phyloP scores from a whole-genome alignment of 306 rosid genomes.

The Quercus berberidifolia region DNA sequence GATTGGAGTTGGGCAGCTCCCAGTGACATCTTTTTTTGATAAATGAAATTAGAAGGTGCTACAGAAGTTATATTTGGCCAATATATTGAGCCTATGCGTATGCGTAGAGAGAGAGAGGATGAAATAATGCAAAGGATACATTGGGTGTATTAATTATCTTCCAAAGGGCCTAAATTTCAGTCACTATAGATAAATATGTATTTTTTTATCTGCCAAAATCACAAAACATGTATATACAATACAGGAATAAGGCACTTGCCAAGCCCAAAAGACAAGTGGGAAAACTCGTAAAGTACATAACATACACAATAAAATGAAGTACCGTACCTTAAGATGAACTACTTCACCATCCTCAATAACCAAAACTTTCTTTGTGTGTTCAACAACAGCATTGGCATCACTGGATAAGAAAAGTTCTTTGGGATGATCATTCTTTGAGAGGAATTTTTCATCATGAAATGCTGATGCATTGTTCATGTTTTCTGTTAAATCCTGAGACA shows the following conservation, averaged over 20 bases:
- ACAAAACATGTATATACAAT: too few species aligned
- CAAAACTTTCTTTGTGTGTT: conserved; percentile 89
- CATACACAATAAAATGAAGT: background rate
- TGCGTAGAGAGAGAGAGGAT: too few species aligned
- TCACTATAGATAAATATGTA: too few species aligned
- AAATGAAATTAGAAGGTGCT: too few species aligned
- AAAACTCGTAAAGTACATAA: background rate
- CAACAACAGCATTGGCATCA: conserved; percentile 93
- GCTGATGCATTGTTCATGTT: conserved; percentile 59
- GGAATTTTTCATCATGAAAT: conserved; percentile 76
- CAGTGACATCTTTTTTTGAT: too few species aligned
- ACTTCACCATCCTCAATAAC: conserved; percentile 98
- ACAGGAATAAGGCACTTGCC: background rate
- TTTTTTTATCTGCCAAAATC: too few species aligned
- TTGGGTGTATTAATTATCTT: too few species aligned
- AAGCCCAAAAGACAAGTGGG: background rate
- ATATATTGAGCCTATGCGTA: too few species aligned
- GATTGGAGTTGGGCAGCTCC: too few species aligned
- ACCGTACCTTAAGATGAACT: conserved; percentile 84
- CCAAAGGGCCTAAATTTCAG: too few species aligned
- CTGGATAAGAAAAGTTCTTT: conserved; percentile 94
- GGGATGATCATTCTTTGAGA: conserved; percentile 70
- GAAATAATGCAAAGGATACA: too few species aligned
- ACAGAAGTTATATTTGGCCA: too few species aligned
- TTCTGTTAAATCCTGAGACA: conserved; percentile 68